Evolutionary conservation across 371 early-diverging fungal species (phyloP).

Genomic region (Rhizopus stolonifer): DNA sequence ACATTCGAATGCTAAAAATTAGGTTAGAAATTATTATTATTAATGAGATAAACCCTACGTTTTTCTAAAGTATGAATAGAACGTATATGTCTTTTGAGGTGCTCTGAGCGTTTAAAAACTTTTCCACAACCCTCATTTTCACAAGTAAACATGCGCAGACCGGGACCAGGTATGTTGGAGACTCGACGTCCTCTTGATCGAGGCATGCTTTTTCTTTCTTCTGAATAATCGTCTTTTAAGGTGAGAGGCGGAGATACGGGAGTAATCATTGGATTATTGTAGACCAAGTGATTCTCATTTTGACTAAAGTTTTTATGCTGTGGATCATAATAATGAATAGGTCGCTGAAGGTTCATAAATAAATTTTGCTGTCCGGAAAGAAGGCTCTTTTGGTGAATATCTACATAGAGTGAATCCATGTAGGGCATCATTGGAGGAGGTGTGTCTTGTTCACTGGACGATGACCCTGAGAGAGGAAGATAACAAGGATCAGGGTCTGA

Average conservation of each 20-base stretch:
- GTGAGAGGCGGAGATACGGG: slow-evolving; percentile 20
- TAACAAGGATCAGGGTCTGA: slow-evolving; percentile 38
- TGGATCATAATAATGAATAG: slow-evolving; percentile 14
- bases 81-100: slow-evolving; percentile 64
- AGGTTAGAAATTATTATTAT: neutral
- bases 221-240: slow-evolving; percentile 10
- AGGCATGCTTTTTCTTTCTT: slow-evolving; percentile 10
- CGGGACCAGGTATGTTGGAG: slow-evolving; percentile 41
- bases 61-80: slow-evolving; percentile 67
- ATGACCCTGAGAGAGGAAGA: slow-evolving; percentile 19
- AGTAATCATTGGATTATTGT: slow-evolving; percentile 5
- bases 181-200: slow-evolving; percentile 61
- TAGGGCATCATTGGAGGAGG: slow-evolving; percentile 15
- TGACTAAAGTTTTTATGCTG: slow-evolving; percentile 14
- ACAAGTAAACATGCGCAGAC: slow-evolving; percentile 55
- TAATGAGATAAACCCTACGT: slow-evolving; percentile 44
- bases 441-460: slow-evolving; percentile 26
- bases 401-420: slow-evolving; percentile 23
- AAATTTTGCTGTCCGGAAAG: neutral
- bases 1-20: slow-evolving; percentile 57
- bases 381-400: slow-evolving; percentile 7
- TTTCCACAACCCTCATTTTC: slow-evolving; percentile 55
- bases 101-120: slow-evolving; percentile 68
- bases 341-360: slow-evolving; percentile 6
- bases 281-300: slow-evolving; percentile 5